Evolutionary conservation across 2,329 filamentous ascomycete species (phyloP).

Genomic region (Aspergillus sp.): DNA sequence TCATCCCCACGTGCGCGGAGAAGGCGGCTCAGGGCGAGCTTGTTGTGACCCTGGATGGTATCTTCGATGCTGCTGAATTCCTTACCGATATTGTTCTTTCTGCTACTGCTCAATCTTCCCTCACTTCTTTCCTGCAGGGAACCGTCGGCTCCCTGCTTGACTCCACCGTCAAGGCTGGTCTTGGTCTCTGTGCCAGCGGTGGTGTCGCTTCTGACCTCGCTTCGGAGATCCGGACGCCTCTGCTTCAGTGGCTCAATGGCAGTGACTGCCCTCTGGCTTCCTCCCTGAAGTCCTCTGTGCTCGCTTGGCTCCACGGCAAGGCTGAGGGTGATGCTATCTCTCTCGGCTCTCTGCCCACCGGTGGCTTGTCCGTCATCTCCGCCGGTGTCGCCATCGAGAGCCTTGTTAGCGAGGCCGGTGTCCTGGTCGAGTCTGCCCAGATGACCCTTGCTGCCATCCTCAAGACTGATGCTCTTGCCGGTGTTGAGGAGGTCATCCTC

Average conservation of each 20-base stretch:
- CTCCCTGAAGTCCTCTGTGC: slow-evolving; percentile 28
- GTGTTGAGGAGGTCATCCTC: slow-evolving; percentile 29
- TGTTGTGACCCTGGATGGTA: slow-evolving; percentile 36
- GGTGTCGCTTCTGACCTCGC: slow-evolving; percentile 30
- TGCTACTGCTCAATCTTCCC: slow-evolving; percentile 26
- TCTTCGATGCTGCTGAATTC: slow-evolving; percentile 27
- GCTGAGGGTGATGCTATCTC: slow-evolving; percentile 26
- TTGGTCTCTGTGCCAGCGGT: slow-evolving; percentile 33
- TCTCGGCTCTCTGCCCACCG: slow-evolving; percentile 25
- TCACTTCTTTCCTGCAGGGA: slow-evolving; percentile 28
- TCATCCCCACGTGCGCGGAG: slow-evolving; percentile 32
- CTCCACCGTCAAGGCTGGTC: slow-evolving; percentile 30
- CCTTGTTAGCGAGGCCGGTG: slow-evolving; percentile 29
- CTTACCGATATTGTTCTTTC: slow-evolving; percentile 31
- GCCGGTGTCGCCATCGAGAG: slow-evolving; percentile 32
- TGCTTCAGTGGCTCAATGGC: slow-evolving; percentile 30
- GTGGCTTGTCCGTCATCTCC: slow-evolving; percentile 31
- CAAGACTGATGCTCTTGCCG: slow-evolving; percentile 22
- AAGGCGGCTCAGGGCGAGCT: slow-evolving; percentile 37
- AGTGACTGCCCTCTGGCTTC: slow-evolving; percentile 26
- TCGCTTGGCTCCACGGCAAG: slow-evolving; percentile 33
- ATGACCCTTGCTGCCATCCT: slow-evolving; percentile 35
- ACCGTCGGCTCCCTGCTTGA: slow-evolving; percentile 20
- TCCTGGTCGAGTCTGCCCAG: slow-evolving; percentile 27
- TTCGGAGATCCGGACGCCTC: slow-evolving; percentile 31